These are phyloP conservation scores for Nothophoma quercina DNA, from an alignment of 2,329 filamentous ascomycete species.

Conservation along the genomic window DNA sequence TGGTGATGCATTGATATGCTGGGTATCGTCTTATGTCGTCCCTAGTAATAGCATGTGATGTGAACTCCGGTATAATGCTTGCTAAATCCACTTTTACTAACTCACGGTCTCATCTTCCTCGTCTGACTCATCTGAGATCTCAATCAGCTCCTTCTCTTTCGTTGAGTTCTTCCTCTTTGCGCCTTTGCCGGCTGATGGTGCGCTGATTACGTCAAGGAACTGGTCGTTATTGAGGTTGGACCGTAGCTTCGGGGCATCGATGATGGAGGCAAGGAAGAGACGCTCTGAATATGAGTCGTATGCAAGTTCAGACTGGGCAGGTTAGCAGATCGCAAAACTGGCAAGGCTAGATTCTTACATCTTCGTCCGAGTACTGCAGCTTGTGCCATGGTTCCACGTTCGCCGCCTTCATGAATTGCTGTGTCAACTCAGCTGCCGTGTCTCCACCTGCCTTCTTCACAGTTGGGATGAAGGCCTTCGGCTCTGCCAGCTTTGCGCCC, in stretches of 20 bases:
- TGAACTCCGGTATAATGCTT: constrained; percentile 11
- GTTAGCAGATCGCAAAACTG: constrained; percentile 6
- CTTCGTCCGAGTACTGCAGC: constrained; percentile 82
- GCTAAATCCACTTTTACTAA: constrained; percentile 17
- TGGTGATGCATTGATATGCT: constrained; percentile 12
- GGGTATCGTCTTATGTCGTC: constrained; percentile 21
- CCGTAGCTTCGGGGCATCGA: constrained; percentile 57
- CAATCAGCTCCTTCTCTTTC: constrained; percentile 33
- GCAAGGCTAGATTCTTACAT: constrained; percentile 53
- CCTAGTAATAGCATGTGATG: background rate
- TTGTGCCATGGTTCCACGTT: constrained; percentile 84
- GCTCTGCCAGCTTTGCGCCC: constrained; percentile 58
- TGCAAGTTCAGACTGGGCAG: constrained; percentile 65
- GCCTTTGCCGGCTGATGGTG: constrained; percentile 52
- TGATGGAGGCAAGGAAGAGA: constrained; percentile 64
- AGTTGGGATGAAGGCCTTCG: constrained; percentile 84
- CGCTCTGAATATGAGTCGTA: constrained; percentile 79
- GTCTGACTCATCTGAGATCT: constrained; percentile 46
- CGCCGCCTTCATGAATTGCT: constrained; percentile 77
- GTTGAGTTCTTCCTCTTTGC: constrained; percentile 49
- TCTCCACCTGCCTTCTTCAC: constrained; percentile 78
- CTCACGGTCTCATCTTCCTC: constrained; percentile 23
- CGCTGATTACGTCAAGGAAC: constrained; percentile 70
- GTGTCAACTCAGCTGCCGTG: constrained; percentile 73
- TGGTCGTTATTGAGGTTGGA: constrained; percentile 64